phyloP scores from a whole-genome alignment of 2,329 filamentous ascomycete genomes.

The Incumbomyces lentus region DNA sequence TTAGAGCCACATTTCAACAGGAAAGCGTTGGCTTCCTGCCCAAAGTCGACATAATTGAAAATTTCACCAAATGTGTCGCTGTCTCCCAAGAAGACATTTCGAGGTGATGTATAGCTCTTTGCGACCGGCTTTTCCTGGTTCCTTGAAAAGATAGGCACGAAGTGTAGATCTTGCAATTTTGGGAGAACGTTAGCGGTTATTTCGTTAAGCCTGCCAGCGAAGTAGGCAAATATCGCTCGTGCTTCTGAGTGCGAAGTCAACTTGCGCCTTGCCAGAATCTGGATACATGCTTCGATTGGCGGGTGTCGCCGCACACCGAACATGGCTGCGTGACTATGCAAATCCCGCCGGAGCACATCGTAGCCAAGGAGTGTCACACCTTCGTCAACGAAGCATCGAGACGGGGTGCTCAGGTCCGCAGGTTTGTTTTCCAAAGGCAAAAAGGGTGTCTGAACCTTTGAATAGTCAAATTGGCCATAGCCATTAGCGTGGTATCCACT shows the following conservation, averaged over 20 bases:
- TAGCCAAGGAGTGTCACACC: conserved; percentile 70
- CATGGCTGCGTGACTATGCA: conserved; percentile 72
- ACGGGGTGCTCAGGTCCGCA: conserved; percentile 54
- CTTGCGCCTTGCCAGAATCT: conserved; percentile 59
- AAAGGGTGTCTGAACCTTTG: conserved; percentile 46
- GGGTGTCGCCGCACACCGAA: conserved; percentile 82
- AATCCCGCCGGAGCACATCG: conserved; percentile 60
- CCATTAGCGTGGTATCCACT: conserved; percentile 66
- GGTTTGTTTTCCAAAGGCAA: conserved; percentile 58
- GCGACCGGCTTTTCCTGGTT: conserved; percentile 28
- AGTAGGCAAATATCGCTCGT: conserved; percentile 67
- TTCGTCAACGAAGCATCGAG: conserved; percentile 72
- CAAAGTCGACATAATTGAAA: conserved; percentile 95
- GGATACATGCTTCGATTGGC: conserved; percentile 64
- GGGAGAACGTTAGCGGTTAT: conserved; percentile 52
- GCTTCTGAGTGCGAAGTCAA: conserved; percentile 59
- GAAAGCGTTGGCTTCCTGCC: conserved; percentile 75
- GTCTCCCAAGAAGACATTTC: conserved; percentile 68
- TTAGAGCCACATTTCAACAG: conserved; percentile 82
- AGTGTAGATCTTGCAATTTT: conserved; percentile 52
- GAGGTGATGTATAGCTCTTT: conserved; percentile 54
- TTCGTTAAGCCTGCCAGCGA: conserved; percentile 66
- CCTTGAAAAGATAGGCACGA: conserved; percentile 55
- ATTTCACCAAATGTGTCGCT: conserved; percentile 70
- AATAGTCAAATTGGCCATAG: conserved; percentile 57